Percentiles rank a stretch among this genome's conserved stretches.
phyloP scores from a whole-genome alignment of 2,329 filamentous ascomycete species.

The Fusarium sterilihyphosum region DNA sequence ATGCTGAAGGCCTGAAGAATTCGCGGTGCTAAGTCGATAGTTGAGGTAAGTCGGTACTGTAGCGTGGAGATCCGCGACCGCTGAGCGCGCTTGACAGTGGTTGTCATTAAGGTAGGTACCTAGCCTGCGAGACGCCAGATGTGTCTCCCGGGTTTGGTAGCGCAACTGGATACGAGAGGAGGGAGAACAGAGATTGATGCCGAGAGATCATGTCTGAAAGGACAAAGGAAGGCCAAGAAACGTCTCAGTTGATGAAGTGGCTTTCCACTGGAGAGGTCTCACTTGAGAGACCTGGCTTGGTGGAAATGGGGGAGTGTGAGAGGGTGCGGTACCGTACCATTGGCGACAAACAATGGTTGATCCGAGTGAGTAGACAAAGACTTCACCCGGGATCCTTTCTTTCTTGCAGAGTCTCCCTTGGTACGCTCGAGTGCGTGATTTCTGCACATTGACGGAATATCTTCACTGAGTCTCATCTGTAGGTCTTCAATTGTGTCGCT shows the following conservation, averaged over 20 bases:
- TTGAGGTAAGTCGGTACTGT: background rate
- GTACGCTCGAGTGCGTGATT: background rate
- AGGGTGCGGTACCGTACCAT: slow-evolving; percentile 7
- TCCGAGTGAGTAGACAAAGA: background rate
- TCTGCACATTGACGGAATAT: slow-evolving; percentile 12
- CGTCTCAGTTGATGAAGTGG: slow-evolving; percentile 24
- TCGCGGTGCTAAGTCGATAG: background rate
- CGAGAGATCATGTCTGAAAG: slow-evolving; percentile 27
- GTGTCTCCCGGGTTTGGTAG: slow-evolving; percentile 15
- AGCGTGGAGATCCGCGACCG: slow-evolving; percentile 16
- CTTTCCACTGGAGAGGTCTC: slow-evolving; percentile 21
- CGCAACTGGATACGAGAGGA: slow-evolving; percentile 20
- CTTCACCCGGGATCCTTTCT: background rate
- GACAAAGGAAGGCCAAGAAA: slow-evolving; percentile 23
- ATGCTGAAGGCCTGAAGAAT: background rate
- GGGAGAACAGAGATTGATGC: slow-evolving; percentile 9
- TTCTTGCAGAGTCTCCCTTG: slow-evolving; percentile 16
- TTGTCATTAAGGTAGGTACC: background rate
- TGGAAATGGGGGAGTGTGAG: slow-evolving; percentile 19
- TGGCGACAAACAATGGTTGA: background rate
- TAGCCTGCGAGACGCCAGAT: background rate
- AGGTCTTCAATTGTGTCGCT: slow-evolving; percentile 9
- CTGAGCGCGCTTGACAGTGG: slow-evolving; percentile 5
- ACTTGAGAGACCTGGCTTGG: background rate
- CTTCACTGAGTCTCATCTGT: slow-evolving; percentile 34